Evolutionary conservation across 371 early-diverging fungal genomes (phyloP).

Genomic region (Mortierella sp.): DNA sequence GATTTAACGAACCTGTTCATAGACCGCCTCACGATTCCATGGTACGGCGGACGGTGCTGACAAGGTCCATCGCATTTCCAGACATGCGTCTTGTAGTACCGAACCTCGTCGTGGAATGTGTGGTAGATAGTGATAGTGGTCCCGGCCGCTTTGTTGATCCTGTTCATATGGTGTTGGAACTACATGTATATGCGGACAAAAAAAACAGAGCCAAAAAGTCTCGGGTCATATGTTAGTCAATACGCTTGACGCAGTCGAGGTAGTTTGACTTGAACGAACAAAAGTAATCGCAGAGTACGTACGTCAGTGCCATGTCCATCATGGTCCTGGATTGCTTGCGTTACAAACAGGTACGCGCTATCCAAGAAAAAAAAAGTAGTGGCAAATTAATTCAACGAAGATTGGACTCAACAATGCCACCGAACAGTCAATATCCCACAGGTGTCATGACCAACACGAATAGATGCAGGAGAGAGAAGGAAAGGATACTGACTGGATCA

Average conservation of each 20-base stretch:
- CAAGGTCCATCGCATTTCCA: constrained; percentile 81
- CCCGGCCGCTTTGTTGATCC: constrained; percentile 68
- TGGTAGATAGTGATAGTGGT: constrained; percentile 76
- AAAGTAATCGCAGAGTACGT: constrained; percentile 28
- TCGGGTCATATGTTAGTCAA: constrained; percentile 52
- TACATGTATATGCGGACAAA: not conserved
- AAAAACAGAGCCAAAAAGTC: constrained; percentile 59
- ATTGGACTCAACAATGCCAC: not conserved
- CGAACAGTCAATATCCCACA: not conserved
- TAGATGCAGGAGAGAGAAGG: constrained; percentile 15
- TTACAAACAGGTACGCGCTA: constrained; percentile 73
- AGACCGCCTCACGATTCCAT: constrained; percentile 70
- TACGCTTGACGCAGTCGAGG: not conserved
- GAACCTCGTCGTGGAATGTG: constrained; percentile 75
- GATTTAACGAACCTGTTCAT: constrained; percentile 68
- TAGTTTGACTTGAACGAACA: not conserved
- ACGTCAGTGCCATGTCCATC: constrained; percentile 65
- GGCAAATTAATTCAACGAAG: constrained; percentile 12
- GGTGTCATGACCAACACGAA: not conserved
- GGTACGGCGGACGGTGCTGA: constrained; percentile 69
- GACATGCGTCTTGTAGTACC: constrained; percentile 72
- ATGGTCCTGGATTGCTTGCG: constrained; percentile 61
- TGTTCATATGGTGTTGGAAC: constrained; percentile 62
- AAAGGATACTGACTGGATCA: constrained; percentile 57
- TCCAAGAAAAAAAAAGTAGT: constrained; percentile 8